Conservation (phyloP, 2,329 filamentous ascomycete species). For the Beauveria brongniartii region DNA sequence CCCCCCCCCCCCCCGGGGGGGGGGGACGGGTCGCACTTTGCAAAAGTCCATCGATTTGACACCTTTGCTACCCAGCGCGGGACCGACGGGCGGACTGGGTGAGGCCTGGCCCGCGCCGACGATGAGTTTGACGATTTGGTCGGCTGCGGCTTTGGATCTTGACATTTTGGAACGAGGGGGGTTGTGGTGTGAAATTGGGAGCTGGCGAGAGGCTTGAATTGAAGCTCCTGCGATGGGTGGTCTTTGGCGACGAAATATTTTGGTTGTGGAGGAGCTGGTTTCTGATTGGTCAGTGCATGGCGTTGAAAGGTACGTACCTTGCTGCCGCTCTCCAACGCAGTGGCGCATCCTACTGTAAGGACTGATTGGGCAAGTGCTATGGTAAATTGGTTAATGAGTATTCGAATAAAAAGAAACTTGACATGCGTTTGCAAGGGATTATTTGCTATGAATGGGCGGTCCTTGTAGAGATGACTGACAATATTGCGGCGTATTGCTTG, state of each 20-base stretch:
- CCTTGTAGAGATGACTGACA: too few species aligned
- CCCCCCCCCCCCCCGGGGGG: too few species aligned
- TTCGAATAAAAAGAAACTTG: too few species aligned
- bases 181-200: slow-evolving; percentile 10
- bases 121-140: slow-evolving; percentile 92
- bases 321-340: neutral
- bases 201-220: neutral
- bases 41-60: slow-evolving; percentile 99
- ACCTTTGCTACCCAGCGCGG: slow-evolving; percentile 91
- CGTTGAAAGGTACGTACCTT: neutral
- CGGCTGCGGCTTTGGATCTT: slow-evolving; percentile 37
- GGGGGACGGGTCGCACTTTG: slow-evolving; percentile 54
- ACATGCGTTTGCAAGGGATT: too few species aligned
- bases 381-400: too few species aligned
- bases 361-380: too few species aligned
- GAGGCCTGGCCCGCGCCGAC: slow-evolving; percentile 93
- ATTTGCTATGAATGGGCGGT: too few species aligned
- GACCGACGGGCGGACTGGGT: slow-evolving; percentile 91
- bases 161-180: slow-evolving; percentile 36
- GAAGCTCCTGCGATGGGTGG: neutral
- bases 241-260: neutral
- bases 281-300: neutral
- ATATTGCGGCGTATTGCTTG: too few species aligned
- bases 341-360: neutral
- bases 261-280: neutral